Evolutionary conservation across 2,329 filamentous ascomycete genomes (phyloP).

Genomic region (Fusarium nematophilum): DNA sequence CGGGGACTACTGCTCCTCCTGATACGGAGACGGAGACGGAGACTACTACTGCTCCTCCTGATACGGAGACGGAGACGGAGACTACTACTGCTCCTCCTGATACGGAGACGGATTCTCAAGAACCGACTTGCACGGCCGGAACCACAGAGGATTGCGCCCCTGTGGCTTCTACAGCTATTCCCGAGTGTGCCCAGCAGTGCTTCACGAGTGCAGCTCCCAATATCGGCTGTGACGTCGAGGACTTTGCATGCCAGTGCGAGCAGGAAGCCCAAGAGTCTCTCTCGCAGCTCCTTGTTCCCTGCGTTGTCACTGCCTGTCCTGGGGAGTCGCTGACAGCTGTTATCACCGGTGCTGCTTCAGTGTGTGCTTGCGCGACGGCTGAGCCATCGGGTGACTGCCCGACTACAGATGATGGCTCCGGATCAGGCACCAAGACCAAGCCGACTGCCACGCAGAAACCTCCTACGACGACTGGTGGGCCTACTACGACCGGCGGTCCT

Average conservation of each 20-base stretch:
- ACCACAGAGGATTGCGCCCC: constrained; percentile 40
- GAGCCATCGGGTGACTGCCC: constrained; percentile 15
- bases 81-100: neutral
- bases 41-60: neutral
- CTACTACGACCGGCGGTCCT: constrained; percentile 5
- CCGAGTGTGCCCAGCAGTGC: constrained; percentile 44
- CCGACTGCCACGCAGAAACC: neutral
- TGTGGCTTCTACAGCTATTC: constrained; percentile 43
- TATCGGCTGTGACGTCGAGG: constrained; percentile 42
- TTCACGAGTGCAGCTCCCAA: constrained; percentile 42
- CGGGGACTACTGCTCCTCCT: no score
- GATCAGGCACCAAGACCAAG: neutral
- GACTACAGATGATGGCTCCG: neutral
- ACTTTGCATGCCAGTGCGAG: constrained; percentile 46
- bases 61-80: no score
- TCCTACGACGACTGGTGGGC: constrained; percentile 1
- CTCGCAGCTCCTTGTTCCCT: constrained; percentile 41
- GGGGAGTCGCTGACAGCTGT: constrained; percentile 36
- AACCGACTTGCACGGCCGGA: constrained; percentile 20
- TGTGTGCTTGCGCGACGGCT: constrained; percentile 28
- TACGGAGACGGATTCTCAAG: neutral
- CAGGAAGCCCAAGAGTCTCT: constrained; percentile 37
- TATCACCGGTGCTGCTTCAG: constrained; percentile 40
- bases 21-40: neutral
- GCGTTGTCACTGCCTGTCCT: constrained; percentile 40